phyloP scores from a whole-genome alignment of 2,329 filamentous ascomycete genomes.

The Colletotrichum tamarilloi region DNA sequence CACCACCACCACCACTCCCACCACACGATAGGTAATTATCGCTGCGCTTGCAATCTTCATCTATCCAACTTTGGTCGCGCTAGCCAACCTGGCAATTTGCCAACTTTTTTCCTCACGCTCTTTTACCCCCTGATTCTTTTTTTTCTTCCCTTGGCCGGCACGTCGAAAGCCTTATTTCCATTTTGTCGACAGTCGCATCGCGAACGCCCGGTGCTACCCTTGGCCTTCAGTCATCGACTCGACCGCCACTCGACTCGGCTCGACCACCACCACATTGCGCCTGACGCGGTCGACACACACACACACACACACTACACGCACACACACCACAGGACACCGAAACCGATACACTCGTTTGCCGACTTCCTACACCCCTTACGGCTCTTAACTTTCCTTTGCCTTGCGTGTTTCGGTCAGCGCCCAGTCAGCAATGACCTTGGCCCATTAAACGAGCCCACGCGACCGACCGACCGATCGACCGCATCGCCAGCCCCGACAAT shows the following conservation, averaged over 20 bases:
- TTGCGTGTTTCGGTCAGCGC: slow-evolving; percentile 15
- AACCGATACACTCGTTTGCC: slow-evolving; percentile 24
- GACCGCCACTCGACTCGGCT: slow-evolving; percentile 4
- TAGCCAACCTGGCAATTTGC: slow-evolving; percentile 30
- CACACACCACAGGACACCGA: neutral
- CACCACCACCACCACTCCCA: neutral
- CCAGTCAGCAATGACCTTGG: slow-evolving; percentile 41
- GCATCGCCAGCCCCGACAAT: slow-evolving; percentile 64
- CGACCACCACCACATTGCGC: slow-evolving; percentile 19
- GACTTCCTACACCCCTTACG: neutral
- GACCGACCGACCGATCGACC: slow-evolving; percentile 30
- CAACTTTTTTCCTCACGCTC: slow-evolving; percentile 30
- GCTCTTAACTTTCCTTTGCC: slow-evolving; percentile 7
- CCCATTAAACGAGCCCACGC: slow-evolving; percentile 38
- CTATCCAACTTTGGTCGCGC: slow-evolving; percentile 20
- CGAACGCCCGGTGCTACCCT: slow-evolving; percentile 1
- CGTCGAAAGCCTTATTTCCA: neutral
- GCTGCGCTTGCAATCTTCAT: slow-evolving; percentile 23
- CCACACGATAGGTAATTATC: slow-evolving; percentile 17
- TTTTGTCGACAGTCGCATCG: slow-evolving; percentile 7
- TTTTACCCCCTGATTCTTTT: slow-evolving; percentile 25
- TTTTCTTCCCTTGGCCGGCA: neutral
- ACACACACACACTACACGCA: neutral
- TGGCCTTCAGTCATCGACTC: neutral
- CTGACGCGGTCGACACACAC: slow-evolving; percentile 12